phyloP scores from a whole-genome alignment of 2,329 filamentous ascomycete genomes.

The Aspergillus sp. region DNA sequence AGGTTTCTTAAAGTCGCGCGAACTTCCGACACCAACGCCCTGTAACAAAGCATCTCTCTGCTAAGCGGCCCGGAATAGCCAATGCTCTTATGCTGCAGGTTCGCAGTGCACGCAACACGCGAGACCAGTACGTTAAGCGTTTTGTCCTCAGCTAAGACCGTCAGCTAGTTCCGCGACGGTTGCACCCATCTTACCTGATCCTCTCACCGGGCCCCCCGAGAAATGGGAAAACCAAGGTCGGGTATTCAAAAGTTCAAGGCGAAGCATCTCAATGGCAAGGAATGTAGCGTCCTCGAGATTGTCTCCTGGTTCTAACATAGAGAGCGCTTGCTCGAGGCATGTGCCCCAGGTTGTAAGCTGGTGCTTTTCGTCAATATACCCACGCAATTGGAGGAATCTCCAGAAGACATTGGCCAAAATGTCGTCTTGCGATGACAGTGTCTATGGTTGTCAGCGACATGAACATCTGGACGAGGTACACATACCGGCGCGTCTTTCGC shows the following conservation, averaged over 20 bases:
- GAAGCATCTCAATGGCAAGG: slow-evolving; percentile 75
- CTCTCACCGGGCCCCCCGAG: slow-evolving; percentile 50
- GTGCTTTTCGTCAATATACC: slow-evolving; percentile 71
- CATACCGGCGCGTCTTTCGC: slow-evolving; percentile 41
- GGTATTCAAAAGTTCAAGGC: slow-evolving; percentile 66
- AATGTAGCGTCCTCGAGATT: slow-evolving; percentile 69
- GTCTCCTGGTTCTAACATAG: slow-evolving; percentile 47
- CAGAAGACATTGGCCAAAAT: slow-evolving; percentile 68
- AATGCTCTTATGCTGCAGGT: slow-evolving; percentile 70
- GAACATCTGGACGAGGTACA: not conserved
- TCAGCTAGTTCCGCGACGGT: too few relatives aligned
- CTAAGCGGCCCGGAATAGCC: slow-evolving; percentile 93
- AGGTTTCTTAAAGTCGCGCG: slow-evolving; percentile 72
- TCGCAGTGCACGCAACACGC: slow-evolving; percentile 72
- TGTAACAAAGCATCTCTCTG: slow-evolving; percentile 78
- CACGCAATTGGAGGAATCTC: slow-evolving; percentile 81
- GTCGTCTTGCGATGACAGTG: slow-evolving; percentile 57
- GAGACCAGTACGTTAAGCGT: slow-evolving; percentile 72
- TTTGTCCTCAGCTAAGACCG: slow-evolving; percentile 59
- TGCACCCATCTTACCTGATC: slow-evolving; percentile 34
- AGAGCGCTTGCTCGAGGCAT: slow-evolving; percentile 62
- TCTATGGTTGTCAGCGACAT: slow-evolving; percentile 20
- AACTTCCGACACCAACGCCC: slow-evolving; percentile 70
- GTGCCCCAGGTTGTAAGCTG: slow-evolving; percentile 76
- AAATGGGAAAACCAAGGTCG: slow-evolving; percentile 53